These are phyloP conservation scores for Candida maris DNA, from an alignment of 805 yeast species.

Conservation along the genomic window DNA sequence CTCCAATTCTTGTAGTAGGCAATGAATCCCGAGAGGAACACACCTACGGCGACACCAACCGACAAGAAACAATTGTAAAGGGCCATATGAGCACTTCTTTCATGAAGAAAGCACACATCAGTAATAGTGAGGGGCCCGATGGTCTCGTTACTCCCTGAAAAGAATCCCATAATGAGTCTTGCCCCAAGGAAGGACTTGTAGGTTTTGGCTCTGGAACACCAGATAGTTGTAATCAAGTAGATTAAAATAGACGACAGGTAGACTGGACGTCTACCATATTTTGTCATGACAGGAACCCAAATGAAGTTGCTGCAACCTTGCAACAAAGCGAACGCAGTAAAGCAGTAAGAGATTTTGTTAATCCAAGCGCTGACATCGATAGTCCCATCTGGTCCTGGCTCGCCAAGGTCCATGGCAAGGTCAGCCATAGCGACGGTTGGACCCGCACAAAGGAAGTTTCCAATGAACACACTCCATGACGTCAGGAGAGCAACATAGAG, in stretches of 20 bases:
- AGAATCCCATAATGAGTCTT: conserved; percentile 28
- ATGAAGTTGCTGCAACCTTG: conserved; percentile 37
- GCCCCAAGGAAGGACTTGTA: conserved; percentile 29
- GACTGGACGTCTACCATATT: conserved; percentile 36
- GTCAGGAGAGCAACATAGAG: conserved; percentile 6
- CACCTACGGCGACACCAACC: conserved; percentile 51
- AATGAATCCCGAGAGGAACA: conserved; percentile 55
- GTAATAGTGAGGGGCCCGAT: conserved; percentile 45
- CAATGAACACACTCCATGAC: conserved; percentile 8
- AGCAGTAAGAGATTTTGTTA: conserved; percentile 7
- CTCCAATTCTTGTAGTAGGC: conserved; percentile 45
- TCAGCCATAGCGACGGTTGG: conserved; percentile 7
- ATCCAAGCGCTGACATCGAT: conserved; percentile 5
- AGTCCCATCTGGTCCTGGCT: conserved; percentile 6
- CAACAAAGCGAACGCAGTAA: conserved; percentile 19
- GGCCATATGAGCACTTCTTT: conserved; percentile 42
- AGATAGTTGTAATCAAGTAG: conserved; percentile 26
- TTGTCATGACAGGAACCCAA: conserved; percentile 34
- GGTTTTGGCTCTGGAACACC: conserved; percentile 31
- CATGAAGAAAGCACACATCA: conserved; percentile 48
- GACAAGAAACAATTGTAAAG: conserved; percentile 51
- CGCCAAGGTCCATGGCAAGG: conserved; percentile 5
- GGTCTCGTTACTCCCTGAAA: conserved; percentile 40
- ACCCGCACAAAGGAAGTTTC: conserved; percentile 9
- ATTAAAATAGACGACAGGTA: conserved; percentile 31